Evolutionary conservation across 352 stramenopile species (phyloP), one percentile per base, ranked within the genome.

Genomic region (Aphanomyces invadans): DNA sequence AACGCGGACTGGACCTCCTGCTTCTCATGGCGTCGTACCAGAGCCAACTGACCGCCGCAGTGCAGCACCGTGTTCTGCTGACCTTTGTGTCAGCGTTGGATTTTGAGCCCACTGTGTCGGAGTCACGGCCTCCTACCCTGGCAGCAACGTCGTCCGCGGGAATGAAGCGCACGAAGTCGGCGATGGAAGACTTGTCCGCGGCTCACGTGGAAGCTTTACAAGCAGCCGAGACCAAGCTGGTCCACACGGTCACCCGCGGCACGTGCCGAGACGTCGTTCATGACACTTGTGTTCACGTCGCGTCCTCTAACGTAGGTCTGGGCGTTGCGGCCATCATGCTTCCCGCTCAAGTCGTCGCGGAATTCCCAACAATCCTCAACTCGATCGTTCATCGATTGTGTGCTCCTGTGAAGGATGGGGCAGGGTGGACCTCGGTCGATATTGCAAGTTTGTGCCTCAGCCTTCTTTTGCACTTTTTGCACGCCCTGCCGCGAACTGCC

Each of bases 11-110:
- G 19, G 76, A 92, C 48, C 62, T 92, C 10, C 39, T 95, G 4
- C 76, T 86, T 21, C 69, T 91, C 23, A 69, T 95, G 36, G 73
- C 81, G 31, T 87, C 78, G 62, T 91, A 90, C 44, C 73, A 81
- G 23, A 51, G 62, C 12, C 71, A 87, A 17, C 38, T 92, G 4
- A 75, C 71, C 11, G 56, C 56, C 4, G 71, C 73, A 10, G 72
- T 76, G 4, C 71, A 77, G 17, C n/a, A 10, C n/a, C 63, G 52
- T 5, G 32, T 55, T 19, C 31, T 70, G 4, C n/a, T 45, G 2
- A 65, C 63, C 1, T 70, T 70, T 53, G 63, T 70, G 9, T 4
- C 19, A 26, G 44, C 25, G 7, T 33, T 70, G 31, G 52, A 63
- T 39, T 26, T 70, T 19, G 51, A 54, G 12, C 63, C 56, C 11